These are phyloP conservation scores for Plasmodium falciparum DNA, from an alignment of 169 alveolate genomes.

Conservation along the genomic window DNA sequence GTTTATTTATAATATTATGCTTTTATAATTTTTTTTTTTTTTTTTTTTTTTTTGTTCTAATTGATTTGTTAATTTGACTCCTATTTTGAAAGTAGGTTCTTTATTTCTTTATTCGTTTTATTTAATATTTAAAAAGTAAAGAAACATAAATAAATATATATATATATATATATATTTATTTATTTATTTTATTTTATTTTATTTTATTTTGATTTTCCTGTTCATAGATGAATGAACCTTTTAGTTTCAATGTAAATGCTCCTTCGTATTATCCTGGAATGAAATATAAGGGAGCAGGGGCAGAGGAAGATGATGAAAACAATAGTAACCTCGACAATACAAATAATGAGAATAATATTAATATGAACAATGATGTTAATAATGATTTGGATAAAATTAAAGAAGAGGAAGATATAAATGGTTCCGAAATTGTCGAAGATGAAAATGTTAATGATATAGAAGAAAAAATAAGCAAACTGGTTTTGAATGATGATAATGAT, in stretches of 20 bases:
- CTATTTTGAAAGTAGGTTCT: too few relatives aligned
- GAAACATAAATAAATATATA: too few relatives aligned
- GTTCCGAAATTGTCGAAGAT: neutral
- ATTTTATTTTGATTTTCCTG: neutral
- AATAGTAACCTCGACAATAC: neutral
- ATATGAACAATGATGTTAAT: neutral
- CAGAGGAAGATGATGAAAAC: neutral
- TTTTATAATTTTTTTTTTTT: too few relatives aligned
- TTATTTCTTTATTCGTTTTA: neutral
- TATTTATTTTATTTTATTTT: neutral
- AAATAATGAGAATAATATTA: neutral
- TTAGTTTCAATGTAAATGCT: conserved; percentile 60
- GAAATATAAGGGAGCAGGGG: conserved; percentile 16
- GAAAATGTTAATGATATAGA: conserved; percentile 9
- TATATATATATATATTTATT: neutral
- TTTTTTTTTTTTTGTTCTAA: too few relatives aligned
- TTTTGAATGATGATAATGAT: neutral
- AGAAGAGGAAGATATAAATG: conserved; percentile 15
- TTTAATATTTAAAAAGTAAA: too few relatives aligned
- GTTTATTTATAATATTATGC: too few relatives aligned
- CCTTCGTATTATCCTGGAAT: conserved; percentile 72
- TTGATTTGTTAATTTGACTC: neutral
- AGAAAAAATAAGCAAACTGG: neutral
- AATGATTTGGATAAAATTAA: conserved; percentile 11
- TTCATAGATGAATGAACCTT: conserved; percentile 69